phyloP scores from a whole-genome alignment of 495 filamentous ascomycete genomes.

The Podospora pseudocomata region DNA sequence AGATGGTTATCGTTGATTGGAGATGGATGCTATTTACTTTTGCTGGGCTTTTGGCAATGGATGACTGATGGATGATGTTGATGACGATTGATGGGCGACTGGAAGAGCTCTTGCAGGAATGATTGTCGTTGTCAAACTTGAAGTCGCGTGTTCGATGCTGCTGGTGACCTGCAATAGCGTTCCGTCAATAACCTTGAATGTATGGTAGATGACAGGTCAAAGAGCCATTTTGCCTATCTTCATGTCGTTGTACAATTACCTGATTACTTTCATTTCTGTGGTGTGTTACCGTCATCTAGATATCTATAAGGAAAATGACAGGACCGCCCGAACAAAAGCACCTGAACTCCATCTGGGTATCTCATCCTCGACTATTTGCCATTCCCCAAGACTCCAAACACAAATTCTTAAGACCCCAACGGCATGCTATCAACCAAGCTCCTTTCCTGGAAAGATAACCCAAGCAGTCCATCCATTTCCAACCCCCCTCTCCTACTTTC shows the following conservation, averaged over 20 bases:
- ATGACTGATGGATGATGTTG: too few relatives aligned
- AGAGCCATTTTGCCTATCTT: not conserved
- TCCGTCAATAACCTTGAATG: too few relatives aligned
- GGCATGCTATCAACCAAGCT: not conserved
- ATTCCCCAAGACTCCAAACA: not conserved
- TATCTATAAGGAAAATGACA: not conserved
- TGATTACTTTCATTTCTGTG: not conserved
- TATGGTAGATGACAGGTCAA: not conserved
- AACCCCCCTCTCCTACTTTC: not conserved
- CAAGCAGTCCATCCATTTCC: not conserved
- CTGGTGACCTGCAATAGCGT: too few relatives aligned
- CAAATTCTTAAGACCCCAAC: not conserved
- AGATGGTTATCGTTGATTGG: not conserved
- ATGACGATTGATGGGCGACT: too few relatives aligned
- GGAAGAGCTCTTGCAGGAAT: too few relatives aligned
- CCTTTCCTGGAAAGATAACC: not conserved
- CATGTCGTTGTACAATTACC: not conserved
- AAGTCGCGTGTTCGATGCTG: too few relatives aligned
- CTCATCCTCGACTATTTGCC: not conserved
- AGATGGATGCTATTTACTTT: too few relatives aligned
- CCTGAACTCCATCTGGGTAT: not conserved
- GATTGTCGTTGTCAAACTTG: too few relatives aligned
- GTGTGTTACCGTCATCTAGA: not conserved
- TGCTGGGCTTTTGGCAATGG: too few relatives aligned
- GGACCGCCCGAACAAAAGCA: not conserved